phyloP scores from a whole-genome alignment of 2,329 filamentous ascomycete genomes.

The Fusarium setosum region DNA sequence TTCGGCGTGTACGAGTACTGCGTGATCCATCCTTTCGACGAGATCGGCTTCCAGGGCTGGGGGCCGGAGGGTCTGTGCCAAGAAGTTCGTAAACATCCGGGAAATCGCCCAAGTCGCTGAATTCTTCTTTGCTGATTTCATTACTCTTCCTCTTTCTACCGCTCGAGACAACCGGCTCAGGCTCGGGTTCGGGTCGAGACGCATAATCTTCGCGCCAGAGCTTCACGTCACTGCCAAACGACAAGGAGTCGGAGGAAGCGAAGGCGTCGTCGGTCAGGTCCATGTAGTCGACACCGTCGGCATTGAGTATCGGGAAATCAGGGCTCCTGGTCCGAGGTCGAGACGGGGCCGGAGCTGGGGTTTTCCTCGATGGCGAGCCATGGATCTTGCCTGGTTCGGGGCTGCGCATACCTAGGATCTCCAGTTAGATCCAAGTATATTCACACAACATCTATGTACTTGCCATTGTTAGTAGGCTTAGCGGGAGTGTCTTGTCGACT shows the following conservation, averaged over 20 bases:
- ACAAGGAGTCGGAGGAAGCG: constrained; percentile 49
- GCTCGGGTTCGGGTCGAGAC: constrained; percentile 51
- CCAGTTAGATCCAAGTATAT: constrained; percentile 1
- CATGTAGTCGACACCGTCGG: constrained; percentile 51
- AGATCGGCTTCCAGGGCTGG: constrained; percentile 47
- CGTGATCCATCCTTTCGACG: constrained; percentile 34
- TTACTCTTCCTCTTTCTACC: constrained; percentile 65
- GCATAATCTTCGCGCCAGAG: constrained; percentile 58
- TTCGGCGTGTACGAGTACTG: constrained; percentile 33
- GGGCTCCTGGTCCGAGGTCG: constrained; percentile 36
- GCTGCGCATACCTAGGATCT: constrained; percentile 10
- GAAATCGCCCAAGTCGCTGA: constrained; percentile 58
- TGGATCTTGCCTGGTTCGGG: constrained; percentile 35
- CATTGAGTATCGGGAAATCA: constrained; percentile 51
- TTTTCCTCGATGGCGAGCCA: constrained; percentile 44
- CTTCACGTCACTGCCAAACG: constrained; percentile 51
- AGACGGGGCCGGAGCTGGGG: constrained; percentile 14
- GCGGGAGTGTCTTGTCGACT: constrained; percentile 31
- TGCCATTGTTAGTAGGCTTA: constrained; percentile 15
- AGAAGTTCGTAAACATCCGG: constrained; percentile 65
- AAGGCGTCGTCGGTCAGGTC: constrained; percentile 53
- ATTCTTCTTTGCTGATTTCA: constrained; percentile 54
- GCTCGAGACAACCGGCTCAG: constrained; percentile 51
- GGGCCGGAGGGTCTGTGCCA: constrained; percentile 52
- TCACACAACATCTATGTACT: background rate